Percentiles rank a stretch among this genome's conserved stretches.
phyloP scores from a whole-genome alignment of 768 basidiomycete genomes.

The Calocybe gangraenosa region DNA sequence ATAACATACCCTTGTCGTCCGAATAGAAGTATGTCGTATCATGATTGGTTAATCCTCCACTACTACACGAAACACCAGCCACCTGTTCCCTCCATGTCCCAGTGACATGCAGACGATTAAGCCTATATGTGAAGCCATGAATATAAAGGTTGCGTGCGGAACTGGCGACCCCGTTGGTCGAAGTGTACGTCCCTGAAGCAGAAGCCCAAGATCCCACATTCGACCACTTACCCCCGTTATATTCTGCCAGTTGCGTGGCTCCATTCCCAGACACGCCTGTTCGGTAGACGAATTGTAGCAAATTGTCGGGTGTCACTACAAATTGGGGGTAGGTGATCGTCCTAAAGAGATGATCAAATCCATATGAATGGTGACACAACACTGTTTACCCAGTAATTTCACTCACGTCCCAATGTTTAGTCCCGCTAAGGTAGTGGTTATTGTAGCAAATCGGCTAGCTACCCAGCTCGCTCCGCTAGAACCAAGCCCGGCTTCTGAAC shows the following conservation, averaged over 20 bases:
- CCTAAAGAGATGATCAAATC: slow-evolving; percentile 17
- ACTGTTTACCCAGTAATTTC: background rate
- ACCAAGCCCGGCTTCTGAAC: slow-evolving; percentile 35
- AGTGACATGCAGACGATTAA: slow-evolving; percentile 33
- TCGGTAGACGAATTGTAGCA: slow-evolving; percentile 44
- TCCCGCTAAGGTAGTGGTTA: slow-evolving; percentile 35
- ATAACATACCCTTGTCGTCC: slow-evolving; percentile 34
- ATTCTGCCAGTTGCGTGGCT: slow-evolving; percentile 44
- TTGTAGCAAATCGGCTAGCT: slow-evolving; percentile 36
- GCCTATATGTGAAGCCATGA: slow-evolving; percentile 42
- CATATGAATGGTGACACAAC: background rate
- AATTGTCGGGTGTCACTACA: slow-evolving; percentile 41
- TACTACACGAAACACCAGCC: slow-evolving; percentile 37
- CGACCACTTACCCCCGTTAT: slow-evolving; percentile 34
- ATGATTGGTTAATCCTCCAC: slow-evolving; percentile 42
- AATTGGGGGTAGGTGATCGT: slow-evolving; percentile 45
- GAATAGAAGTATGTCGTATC: slow-evolving; percentile 45
- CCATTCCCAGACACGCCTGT: slow-evolving; percentile 45
- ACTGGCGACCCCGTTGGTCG: slow-evolving; percentile 36
- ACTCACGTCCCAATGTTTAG: slow-evolving; percentile 39
- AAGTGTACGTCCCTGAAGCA: slow-evolving; percentile 37
- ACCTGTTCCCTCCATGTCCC: slow-evolving; percentile 47
- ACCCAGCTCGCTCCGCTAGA: slow-evolving; percentile 39
- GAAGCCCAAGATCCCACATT: slow-evolving; percentile 46
- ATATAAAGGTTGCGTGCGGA: slow-evolving; percentile 42